Percentiles rank a stretch among this genome's conserved stretches.
Conservation (phyloP, 73 alveolate genomes). For the Paramecium sexaurelia region DNA sequence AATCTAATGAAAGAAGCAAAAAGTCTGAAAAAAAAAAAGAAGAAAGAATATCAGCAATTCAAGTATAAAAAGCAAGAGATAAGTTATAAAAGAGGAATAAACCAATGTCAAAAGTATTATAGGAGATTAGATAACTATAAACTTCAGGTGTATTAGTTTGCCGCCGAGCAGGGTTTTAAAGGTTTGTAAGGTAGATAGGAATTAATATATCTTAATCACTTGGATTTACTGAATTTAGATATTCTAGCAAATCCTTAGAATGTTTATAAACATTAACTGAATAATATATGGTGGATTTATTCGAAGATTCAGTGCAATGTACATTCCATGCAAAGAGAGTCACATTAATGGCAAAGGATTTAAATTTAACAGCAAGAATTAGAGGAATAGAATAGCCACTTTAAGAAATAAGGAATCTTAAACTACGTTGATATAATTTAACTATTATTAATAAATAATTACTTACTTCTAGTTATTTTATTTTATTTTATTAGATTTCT, state of each 20-base stretch:
- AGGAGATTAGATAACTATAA: background rate
- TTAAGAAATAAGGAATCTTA: constrained; percentile 23
- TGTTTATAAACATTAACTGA: background rate
- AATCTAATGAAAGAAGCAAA: background rate
- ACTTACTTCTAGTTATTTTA: no score
- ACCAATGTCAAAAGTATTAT: constrained; percentile 30
- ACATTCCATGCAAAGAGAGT: constrained; percentile 76
- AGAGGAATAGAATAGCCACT: constrained; percentile 58
- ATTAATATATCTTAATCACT: background rate
- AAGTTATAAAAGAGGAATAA: background rate
- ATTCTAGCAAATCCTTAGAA: constrained; percentile 6
- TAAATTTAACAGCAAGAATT: constrained; percentile 69
- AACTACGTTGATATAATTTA: background rate
- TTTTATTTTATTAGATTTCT: no score
- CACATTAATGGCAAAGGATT: constrained; percentile 70
- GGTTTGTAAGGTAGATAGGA: background rate
- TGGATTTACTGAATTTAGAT: background rate
- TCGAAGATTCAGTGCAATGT: constrained; percentile 52
- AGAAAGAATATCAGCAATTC: background rate
- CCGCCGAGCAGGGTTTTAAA: constrained; percentile 43
- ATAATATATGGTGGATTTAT: constrained; percentile 8
- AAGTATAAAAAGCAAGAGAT: constrained; percentile 24
- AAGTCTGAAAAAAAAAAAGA: background rate
- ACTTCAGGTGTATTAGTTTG: background rate
- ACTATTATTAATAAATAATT: background rate